Percentiles rank a stretch among this genome's conserved stretches.
These are phyloP conservation scores for Candida piceae DNA, from an alignment of 805 yeast species.

Conservation along the genomic window DNA sequence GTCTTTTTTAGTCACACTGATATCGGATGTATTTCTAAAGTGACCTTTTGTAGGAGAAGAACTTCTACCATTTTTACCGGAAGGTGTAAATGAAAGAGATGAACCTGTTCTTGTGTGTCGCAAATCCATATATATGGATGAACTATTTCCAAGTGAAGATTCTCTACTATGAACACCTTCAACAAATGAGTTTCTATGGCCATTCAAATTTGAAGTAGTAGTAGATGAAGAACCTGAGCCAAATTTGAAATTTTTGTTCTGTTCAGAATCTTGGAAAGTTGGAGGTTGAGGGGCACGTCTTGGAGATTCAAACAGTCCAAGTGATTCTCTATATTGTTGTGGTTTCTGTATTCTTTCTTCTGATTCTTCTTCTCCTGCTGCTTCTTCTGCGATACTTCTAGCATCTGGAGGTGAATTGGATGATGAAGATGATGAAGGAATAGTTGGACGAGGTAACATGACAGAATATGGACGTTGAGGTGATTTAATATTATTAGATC, in stretches of 20 bases:
- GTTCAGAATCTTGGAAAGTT: conserved; percentile 22
- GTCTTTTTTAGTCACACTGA: conserved; percentile 27
- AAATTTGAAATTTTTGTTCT: conserved; percentile 19
- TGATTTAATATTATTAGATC: background rate
- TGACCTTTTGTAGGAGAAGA: conserved; percentile 31
- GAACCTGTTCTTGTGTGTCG: conserved; percentile 32
- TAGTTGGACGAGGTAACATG: conserved; percentile 10
- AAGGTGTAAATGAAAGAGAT: conserved; percentile 23
- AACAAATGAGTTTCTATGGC: conserved; percentile 8
- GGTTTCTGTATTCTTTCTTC: no score
- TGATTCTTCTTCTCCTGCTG: no score
- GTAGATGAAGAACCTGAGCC: conserved; percentile 17
- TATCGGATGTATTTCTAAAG: conserved; percentile 41
- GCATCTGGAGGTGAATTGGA: conserved; percentile 9
- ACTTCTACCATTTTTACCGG: conserved; percentile 7
- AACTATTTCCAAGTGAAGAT: conserved; percentile 26
- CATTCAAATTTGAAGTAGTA: conserved; percentile 2
- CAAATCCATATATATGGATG: conserved; percentile 42
- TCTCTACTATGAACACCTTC: conserved; percentile 23
- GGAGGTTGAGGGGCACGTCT: conserved; percentile 74
- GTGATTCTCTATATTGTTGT: no score
- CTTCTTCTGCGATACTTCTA: conserved; percentile 4
- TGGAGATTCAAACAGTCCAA: conserved; percentile 51
- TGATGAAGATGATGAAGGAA: background rate
- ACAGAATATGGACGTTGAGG: conserved; percentile 17